These are phyloP conservation scores for Mychonastes homosphaera DNA, from an alignment of 139 green algal genomes.

Conservation along the genomic window DNA sequence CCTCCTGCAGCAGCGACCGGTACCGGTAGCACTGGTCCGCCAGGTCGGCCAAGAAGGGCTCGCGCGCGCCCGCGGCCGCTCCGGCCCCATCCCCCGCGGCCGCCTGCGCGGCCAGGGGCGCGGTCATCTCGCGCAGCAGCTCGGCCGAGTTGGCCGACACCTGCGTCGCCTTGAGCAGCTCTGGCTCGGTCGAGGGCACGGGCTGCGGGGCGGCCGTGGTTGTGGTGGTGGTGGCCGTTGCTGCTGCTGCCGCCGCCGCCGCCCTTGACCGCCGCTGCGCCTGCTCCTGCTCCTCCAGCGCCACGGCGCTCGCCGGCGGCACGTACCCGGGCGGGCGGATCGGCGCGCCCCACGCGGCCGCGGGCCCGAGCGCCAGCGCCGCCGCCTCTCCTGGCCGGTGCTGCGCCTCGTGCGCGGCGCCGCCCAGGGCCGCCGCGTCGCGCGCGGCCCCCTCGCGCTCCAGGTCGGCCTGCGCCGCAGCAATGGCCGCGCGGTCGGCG, in stretches of 20 bases:
- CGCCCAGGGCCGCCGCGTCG: background rate
- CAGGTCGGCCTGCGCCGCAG: slow-evolving; percentile 14
- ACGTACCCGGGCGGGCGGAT: slow-evolving; percentile 17
- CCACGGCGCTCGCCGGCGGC: slow-evolving; percentile 6
- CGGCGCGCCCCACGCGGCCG: slow-evolving; percentile 12
- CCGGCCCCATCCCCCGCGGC: slow-evolving; percentile 5
- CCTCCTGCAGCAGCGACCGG: background rate
- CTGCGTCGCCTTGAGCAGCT: slow-evolving; percentile 1
- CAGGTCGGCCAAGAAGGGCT: slow-evolving; percentile 34
- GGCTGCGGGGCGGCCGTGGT: background rate
- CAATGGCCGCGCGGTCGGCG: background rate
- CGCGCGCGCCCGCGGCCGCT: slow-evolving; percentile 22
- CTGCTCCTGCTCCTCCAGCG: no score
- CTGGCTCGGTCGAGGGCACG: background rate
- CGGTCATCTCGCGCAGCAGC: slow-evolving; percentile 21
- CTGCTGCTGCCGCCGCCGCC: background rate
- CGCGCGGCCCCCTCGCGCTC: background rate
- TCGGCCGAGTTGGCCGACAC: slow-evolving; percentile 16
- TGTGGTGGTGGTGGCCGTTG: background rate
- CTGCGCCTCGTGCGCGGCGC: background rate
- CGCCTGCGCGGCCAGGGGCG: slow-evolving; percentile 1
- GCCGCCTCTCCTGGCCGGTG: slow-evolving; percentile 1
- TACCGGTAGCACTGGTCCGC: slow-evolving; percentile 28
- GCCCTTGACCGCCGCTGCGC: background rate
- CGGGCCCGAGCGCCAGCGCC: slow-evolving; percentile 9